Percentiles rank a stretch among this genome's conserved stretches.
phyloP scores from a whole-genome alignment of 805 yeast genomes.

The Metschnikowia proteae region DNA sequence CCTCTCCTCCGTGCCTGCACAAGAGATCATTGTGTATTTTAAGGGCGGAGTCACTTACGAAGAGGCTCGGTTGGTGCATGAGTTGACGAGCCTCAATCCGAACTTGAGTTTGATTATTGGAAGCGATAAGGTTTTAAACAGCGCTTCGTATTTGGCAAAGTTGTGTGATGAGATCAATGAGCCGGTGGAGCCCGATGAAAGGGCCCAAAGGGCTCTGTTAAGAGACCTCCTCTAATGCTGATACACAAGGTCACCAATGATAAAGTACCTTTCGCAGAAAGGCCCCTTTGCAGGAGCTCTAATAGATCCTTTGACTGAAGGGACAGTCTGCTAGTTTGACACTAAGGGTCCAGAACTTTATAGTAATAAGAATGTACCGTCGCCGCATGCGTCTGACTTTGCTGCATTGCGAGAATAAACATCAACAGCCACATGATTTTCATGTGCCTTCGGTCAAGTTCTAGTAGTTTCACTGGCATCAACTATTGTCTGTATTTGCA shows the following conservation, averaged over 20 bases:
- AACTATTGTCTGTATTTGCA: too few relatives aligned
- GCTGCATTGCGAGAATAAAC: too few relatives aligned
- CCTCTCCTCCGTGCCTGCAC: slow-evolving; percentile 32
- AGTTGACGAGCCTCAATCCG: slow-evolving; percentile 55
- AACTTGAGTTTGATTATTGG: slow-evolving; percentile 75
- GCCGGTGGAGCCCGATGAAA: slow-evolving; percentile 23
- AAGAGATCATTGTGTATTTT: slow-evolving; percentile 66
- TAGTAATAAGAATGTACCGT: too few relatives aligned
- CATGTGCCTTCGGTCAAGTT: too few relatives aligned
- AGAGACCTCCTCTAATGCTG: slow-evolving; percentile 23
- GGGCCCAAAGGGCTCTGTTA: slow-evolving; percentile 40
- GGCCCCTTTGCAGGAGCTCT: too few relatives aligned
- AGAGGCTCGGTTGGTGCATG: slow-evolving; percentile 79
- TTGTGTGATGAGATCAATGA: slow-evolving; percentile 31
- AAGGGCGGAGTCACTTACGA: slow-evolving; percentile 92
- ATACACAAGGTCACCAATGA: background rate
- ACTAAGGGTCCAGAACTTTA: too few relatives aligned
- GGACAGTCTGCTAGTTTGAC: too few relatives aligned
- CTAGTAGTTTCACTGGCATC: too few relatives aligned
- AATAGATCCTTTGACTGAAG: too few relatives aligned
- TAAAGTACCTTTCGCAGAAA: too few relatives aligned
- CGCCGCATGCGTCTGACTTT: too few relatives aligned
- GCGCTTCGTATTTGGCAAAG: slow-evolving; percentile 30
- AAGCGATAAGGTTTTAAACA: slow-evolving; percentile 45
- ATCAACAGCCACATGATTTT: too few relatives aligned